These are phyloP conservation scores for Trichoderma orchidacearum DNA, from an alignment of 495 filamentous ascomycete species.

Conservation along the genomic window DNA sequence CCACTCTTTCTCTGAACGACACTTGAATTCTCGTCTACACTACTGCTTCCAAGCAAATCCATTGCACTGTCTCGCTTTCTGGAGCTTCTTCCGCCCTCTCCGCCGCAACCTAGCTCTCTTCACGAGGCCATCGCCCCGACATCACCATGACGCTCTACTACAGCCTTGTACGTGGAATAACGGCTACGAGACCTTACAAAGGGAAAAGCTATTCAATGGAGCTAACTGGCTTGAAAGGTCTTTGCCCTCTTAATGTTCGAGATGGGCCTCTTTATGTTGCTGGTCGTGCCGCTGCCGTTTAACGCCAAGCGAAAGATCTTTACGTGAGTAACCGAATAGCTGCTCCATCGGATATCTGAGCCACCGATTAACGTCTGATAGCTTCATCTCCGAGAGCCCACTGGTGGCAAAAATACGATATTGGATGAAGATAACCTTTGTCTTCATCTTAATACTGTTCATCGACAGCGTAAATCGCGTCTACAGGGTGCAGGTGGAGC, in stretches of 20 bases:
- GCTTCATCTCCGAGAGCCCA: conserved; percentile 74
- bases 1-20: background rate
- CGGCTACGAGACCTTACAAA: background rate
- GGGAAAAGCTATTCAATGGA: background rate
- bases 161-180: conserved; percentile 57
- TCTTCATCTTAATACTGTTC: conserved; percentile 96
- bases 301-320: conserved; percentile 78
- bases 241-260: conserved; percentile 85
- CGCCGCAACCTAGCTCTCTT: background rate
- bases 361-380: conserved; percentile 2
- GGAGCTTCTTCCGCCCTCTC: background rate
- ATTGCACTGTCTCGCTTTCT: background rate
- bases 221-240: conserved; percentile 43
- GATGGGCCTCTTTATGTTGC: conserved; percentile 83
- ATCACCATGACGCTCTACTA: conserved; percentile 91
- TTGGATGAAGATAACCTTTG: conserved; percentile 75
- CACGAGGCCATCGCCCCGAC: background rate
- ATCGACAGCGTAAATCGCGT: conserved; percentile 98
- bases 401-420: conserved; percentile 38
- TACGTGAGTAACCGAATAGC: conserved; percentile 38
- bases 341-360: background rate
- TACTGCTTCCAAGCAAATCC: background rate
- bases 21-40: background rate
- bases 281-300: conserved; percentile 88
- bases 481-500: conserved; percentile 86